Evolutionary conservation across 2,329 filamentous ascomycete genomes (phyloP).

Genomic region (Aspergillus sp.): DNA sequence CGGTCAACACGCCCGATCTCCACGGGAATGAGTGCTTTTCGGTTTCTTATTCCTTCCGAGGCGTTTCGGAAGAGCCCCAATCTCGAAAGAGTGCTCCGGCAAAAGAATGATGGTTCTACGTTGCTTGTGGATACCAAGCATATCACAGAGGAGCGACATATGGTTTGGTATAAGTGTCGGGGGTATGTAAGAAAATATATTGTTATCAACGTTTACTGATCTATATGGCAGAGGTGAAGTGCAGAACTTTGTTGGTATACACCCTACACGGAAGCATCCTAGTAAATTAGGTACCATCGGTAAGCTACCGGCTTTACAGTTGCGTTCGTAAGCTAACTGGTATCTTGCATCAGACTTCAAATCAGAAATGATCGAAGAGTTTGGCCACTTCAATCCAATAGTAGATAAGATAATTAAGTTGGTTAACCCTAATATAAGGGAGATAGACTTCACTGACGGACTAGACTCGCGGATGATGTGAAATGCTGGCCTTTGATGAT

Average conservation of each 20-base stretch:
- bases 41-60: constrained; percentile 17
- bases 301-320: no score
- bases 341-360: constrained; percentile 1
- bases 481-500: constrained; percentile 22
- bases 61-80: constrained; percentile 26
- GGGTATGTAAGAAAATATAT: constrained; percentile 8
- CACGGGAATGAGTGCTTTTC: constrained; percentile 20
- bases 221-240: constrained; percentile 13
- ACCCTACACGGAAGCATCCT: constrained; percentile 7
- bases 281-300: no score
- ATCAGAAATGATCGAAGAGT: constrained; percentile 18
- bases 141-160: constrained; percentile 15
- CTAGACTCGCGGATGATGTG: constrained; percentile 10
- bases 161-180: constrained; percentile 27
- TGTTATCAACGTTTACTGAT: no score
- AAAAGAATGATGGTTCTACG: constrained; percentile 11
- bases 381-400: constrained; percentile 17
- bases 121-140: constrained; percentile 14
- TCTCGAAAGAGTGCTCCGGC: constrained; percentile 31
- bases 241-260: constrained; percentile 25
- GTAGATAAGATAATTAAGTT: constrained; percentile 16
- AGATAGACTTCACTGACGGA: background rate
- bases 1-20: background rate
- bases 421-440: background rate
- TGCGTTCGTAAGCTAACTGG: no score